Conservation (phyloP, 129 eudicot genomes). For the Ambrosia artemisiifolia region DNA sequence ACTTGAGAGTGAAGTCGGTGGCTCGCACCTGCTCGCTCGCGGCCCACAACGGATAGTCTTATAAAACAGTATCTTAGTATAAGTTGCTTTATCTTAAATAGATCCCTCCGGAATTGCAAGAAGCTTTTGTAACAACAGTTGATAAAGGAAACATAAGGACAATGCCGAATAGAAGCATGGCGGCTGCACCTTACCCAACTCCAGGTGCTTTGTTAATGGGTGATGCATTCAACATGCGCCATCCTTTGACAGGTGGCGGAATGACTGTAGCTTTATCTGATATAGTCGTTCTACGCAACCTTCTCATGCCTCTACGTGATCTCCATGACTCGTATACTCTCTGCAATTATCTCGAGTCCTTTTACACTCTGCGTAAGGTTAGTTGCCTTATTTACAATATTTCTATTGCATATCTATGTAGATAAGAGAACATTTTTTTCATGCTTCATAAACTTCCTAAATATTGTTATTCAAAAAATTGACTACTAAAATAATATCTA, state of each 20-base stretch:
- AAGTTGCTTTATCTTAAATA: constrained; percentile 4
- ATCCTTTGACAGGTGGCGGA: constrained; percentile 94
- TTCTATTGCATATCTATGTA: not conserved
- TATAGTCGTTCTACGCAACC: constrained; percentile 72
- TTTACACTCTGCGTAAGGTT: constrained; percentile 88
- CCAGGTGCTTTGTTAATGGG: constrained; percentile 91
- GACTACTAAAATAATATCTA: too few relatives aligned
- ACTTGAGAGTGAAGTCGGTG: too few relatives aligned
- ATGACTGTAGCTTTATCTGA: constrained; percentile 93
- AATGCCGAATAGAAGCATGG: constrained; percentile 97
- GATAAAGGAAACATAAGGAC: constrained; percentile 75
- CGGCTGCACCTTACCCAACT: constrained; percentile 87
- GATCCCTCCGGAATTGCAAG: constrained; percentile 71
- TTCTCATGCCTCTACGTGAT: constrained; percentile 68
- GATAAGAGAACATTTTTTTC: too few relatives aligned
- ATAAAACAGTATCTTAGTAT: not conserved
- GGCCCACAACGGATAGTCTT: too few relatives aligned
- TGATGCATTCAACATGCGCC: constrained; percentile 95
- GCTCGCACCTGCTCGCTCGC: too few relatives aligned
- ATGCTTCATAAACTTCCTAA: too few relatives aligned
- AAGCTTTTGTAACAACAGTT: constrained; percentile 58
- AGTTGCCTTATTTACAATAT: not conserved
- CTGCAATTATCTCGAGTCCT: constrained; percentile 82
- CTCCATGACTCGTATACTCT: constrained; percentile 65
- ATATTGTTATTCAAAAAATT: too few relatives aligned